Evolutionary conservation across 2,329 filamentous ascomycete species (phyloP), one percentile per base, ranked within the genome.

Genomic region (Exophiala sideris): DNA sequence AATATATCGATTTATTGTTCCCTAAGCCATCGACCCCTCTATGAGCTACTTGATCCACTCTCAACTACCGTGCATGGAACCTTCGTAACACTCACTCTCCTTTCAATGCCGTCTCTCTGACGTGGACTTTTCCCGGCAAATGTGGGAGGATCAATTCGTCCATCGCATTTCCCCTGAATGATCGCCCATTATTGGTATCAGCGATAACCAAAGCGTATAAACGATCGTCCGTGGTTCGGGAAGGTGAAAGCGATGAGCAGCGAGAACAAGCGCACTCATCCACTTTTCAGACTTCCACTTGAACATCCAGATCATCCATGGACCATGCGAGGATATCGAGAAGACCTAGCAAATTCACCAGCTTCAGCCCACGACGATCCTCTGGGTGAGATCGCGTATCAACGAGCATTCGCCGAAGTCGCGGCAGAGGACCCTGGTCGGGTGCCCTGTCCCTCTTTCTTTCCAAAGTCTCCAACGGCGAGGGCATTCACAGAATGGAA

Each of bases 341-440:
- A 55, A 5, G 53, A 62, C 6, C 16, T 59, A 11, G 59, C 55
- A 20, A 34, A 51, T 32, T 20, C 29, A 10, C 32, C 47, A 24
- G 40, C 47, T 21, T 18, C 44, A 5, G n/a, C 54, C 14, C 45
- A 50, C 9, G 60, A 61, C 48, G 61, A 62, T 45, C 59, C 59
- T 11, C 40, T 40, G 36, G 60, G 61, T 41, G 61, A 63, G 42
- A 48, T 50, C 9, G 60, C 61, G 16, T 63, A 63, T 44, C 59
- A 62, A 20, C 55, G 60, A 48, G 56, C 52, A 14, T 63, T 63
- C 41, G 29, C 34, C 24, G 50, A 57, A 20, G 49, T 45, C 5
- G 52, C 49, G 9, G 46, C 48, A 40, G 14, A 21, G 6, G 38
- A 49, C 1, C 52, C 54, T 4, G 46, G 44, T 33, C 35, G 58